Conservation (phyloP, 2,329 filamentous ascomycete genomes). For the Bipolaris gigantea region DNA sequence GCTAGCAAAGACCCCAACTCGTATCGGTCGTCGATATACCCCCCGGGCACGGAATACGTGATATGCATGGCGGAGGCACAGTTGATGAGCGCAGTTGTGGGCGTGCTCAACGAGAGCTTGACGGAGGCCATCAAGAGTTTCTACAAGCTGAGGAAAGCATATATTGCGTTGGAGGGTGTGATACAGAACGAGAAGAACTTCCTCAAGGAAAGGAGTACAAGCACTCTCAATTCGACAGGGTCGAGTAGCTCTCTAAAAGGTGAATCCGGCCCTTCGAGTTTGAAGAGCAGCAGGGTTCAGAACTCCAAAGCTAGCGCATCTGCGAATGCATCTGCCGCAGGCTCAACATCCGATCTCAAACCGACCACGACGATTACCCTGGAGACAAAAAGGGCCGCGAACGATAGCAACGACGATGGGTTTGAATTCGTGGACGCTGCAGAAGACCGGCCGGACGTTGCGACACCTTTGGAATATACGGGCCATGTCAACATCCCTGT, state of each 20-base stretch:
- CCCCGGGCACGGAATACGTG: slow-evolving; percentile 82
- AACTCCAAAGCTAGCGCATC: slow-evolving; percentile 9
- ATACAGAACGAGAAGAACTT: slow-evolving; percentile 71
- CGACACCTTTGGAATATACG: slow-evolving; percentile 53
- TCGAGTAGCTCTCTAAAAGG: slow-evolving; percentile 26
- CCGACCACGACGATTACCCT: slow-evolving; percentile 9
- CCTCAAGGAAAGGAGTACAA: slow-evolving; percentile 45
- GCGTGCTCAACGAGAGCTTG: slow-evolving; percentile 87
- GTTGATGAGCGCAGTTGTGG: slow-evolving; percentile 85
- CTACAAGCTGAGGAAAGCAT: slow-evolving; percentile 89
- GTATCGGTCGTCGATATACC: slow-evolving; percentile 68
- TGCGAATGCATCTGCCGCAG: slow-evolving; percentile 13
- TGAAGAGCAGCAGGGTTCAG: slow-evolving; percentile 8
- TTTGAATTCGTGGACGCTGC: slow-evolving; percentile 62
- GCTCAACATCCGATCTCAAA: slow-evolving; percentile 23
- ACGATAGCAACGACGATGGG: slow-evolving; percentile 38
- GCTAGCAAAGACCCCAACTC: slow-evolving; percentile 66
- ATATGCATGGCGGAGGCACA: slow-evolving; percentile 83
- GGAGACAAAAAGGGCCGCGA: slow-evolving; percentile 11
- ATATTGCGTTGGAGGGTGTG: slow-evolving; percentile 77
- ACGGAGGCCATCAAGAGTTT: slow-evolving; percentile 91
- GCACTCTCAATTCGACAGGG: slow-evolving; percentile 29
- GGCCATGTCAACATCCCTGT: slow-evolving; percentile 46
- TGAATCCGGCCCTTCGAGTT: slow-evolving; percentile 23
- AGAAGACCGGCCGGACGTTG: slow-evolving; percentile 51